phyloP scores from a whole-genome alignment of 169 alveolate genomes.

The Plasmodium fragile region DNA sequence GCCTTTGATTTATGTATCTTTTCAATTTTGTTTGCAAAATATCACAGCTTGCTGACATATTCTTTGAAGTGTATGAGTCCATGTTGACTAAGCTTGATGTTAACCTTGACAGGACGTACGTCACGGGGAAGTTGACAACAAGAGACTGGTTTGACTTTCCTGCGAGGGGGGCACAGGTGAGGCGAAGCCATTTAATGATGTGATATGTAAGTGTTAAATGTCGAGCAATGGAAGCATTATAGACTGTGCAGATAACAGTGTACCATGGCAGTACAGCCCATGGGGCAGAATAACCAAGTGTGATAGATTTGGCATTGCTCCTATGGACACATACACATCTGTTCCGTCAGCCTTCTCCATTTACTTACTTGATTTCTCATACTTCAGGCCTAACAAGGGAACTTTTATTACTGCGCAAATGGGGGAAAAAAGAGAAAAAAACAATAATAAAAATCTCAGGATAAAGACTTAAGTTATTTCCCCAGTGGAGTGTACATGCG shows the following conservation, averaged over 20 bases:
- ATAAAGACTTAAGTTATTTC: background rate
- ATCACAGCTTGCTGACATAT: background rate
- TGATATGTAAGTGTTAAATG: background rate
- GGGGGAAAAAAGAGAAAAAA: background rate
- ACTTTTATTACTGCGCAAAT: background rate
- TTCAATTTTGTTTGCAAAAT: background rate
- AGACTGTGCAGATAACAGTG: background rate
- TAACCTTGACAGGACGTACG: slow-evolving; percentile 35
- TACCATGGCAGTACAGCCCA: background rate
- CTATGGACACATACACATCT: background rate
- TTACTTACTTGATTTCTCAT: background rate
- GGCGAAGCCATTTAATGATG: background rate
- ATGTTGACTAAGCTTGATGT: background rate
- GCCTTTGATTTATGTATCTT: background rate
- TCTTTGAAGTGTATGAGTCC: background rate
- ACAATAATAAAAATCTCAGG: background rate
- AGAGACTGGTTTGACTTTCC: background rate
- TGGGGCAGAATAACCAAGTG: background rate
- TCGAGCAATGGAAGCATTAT: background rate
- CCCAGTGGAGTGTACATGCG: background rate
- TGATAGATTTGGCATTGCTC: background rate
- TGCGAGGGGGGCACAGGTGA: background rate
- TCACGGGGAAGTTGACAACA: slow-evolving; percentile 30
- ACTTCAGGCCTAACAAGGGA: background rate
- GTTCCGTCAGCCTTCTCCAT: background rate